A percentile compares a stretch with the other conserved stretches of the same genome.
Conservation (phyloP, 768 basidiomycete genomes). For the Lactarius vividus region DNA sequence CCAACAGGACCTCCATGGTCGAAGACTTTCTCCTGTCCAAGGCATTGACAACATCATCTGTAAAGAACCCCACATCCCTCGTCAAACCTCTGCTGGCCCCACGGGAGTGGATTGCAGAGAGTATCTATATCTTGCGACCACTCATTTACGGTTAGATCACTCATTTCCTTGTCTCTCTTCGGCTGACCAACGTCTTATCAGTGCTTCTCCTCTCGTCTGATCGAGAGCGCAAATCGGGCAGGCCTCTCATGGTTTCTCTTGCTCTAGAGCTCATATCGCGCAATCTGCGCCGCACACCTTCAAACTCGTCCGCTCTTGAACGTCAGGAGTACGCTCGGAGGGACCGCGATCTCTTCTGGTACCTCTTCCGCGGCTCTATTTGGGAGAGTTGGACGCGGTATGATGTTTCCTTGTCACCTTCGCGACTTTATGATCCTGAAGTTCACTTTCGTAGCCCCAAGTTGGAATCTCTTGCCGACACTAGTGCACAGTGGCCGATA, state of each 20-base stretch:
- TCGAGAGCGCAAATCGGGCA: constrained; percentile 43
- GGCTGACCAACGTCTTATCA: constrained; percentile 22
- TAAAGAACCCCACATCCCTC: constrained; percentile 68
- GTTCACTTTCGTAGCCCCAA: constrained; percentile 54
- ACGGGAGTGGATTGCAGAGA: constrained; percentile 73
- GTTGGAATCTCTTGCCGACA: constrained; percentile 59
- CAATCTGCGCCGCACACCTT: constrained; percentile 64
- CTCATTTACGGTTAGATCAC: constrained; percentile 65
- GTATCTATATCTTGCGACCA: constrained; percentile 68
- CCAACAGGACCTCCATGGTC: constrained; percentile 52
- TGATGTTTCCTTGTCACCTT: constrained; percentile 12
- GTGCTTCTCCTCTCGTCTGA: constrained; percentile 43
- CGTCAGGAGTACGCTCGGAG: constrained; percentile 76
- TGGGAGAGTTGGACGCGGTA: constrained; percentile 81
- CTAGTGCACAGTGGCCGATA: constrained; percentile 54
- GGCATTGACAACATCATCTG: constrained; percentile 67
- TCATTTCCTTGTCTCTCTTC: neutral
- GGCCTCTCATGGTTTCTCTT: constrained; percentile 63
- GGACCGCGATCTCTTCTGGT: constrained; percentile 81
- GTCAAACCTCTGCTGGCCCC: constrained; percentile 57
- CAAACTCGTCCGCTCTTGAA: constrained; percentile 61
- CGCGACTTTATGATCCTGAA: constrained; percentile 11
- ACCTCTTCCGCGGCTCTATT: constrained; percentile 79
- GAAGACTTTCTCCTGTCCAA: constrained; percentile 85
- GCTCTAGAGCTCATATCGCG: constrained; percentile 72